A percentile compares a stretch with the other conserved stretches of the same genome.
Conservation (phyloP, 2,329 filamentous ascomycete genomes). For the Colletotrichum musae region DNA sequence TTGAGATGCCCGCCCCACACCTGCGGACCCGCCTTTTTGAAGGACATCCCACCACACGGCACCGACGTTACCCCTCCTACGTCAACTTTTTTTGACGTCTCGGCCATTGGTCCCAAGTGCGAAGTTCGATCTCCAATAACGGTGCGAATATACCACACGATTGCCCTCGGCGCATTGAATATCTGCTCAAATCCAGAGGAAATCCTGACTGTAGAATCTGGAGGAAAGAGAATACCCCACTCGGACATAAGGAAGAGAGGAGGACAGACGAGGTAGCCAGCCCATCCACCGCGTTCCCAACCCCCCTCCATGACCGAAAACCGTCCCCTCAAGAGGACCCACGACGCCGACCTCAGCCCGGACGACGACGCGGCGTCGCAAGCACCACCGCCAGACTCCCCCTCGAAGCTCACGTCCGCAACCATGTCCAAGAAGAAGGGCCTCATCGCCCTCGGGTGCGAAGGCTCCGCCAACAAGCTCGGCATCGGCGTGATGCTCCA, state of each 20-base stretch:
- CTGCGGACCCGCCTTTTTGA: slow-evolving; percentile 2
- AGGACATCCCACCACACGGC: slow-evolving; percentile 33
- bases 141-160: too few relatives aligned
- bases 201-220: too few relatives aligned
- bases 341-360: slow-evolving; percentile 27
- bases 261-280: neutral
- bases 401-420: slow-evolving; percentile 35
- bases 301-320: slow-evolving; percentile 31
- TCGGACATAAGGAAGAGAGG: neutral
- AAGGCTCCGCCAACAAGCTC: slow-evolving; percentile 98
- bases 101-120: slow-evolving; percentile 12
- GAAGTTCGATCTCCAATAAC: too few relatives aligned
- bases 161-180: too few relatives aligned
- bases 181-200: too few relatives aligned
- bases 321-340: slow-evolving; percentile 32
- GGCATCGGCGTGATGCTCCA: slow-evolving; percentile 94
- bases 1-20: neutral
- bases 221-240: neutral
- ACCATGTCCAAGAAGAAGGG: slow-evolving; percentile 54
- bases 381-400: slow-evolving; percentile 1
- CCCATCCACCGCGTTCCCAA: neutral
- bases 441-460: slow-evolving; percentile 71
- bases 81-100: slow-evolving; percentile 34
- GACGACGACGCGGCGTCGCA: neutral
- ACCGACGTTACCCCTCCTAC: slow-evolving; percentile 38